Evolutionary conservation across 2,329 filamentous ascomycete genomes (phyloP), one percentile per base, ranked within the genome.

Genomic region (Tolypocladium ovalisporum): DNA sequence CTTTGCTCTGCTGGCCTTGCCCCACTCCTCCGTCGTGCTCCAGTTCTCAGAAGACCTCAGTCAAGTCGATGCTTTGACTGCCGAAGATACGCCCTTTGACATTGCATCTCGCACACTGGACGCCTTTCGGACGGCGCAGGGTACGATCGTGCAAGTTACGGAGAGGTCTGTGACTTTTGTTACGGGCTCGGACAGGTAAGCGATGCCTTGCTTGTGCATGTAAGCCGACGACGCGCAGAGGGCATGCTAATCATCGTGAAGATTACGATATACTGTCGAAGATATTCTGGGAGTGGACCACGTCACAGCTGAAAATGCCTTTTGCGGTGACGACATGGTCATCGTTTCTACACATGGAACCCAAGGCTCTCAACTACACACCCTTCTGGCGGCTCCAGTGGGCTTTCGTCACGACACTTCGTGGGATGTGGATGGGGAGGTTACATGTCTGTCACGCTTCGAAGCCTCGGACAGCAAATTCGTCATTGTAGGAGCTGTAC

Each of bases 111-210:
- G 78, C 51, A 87, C 84, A 0, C 68, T 86, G 32, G 73, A 75
- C 24, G 73, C 77, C 15, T 66, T 68, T 3, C 70, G 73, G 36
- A 63, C 71, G 13, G 63, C 68, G 6, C 66, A 70, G 3, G 69
- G 70, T 1, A 67, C 65, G 1, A 71, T 79, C 6, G 67, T 83
- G 2, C 84, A 87, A 63, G 71, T 85, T 4, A 85, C 83, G 0
- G 78, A 81, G 56, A 68, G 66, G 35, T 72, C 64, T 22, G 67
- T 80, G 3, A 76, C 75, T 9, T 62, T 81, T 49, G 61, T 75
- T 19, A 68, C 66, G 3, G 60, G 67, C 4, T 62, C 62, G 6
- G 67, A 70, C 58, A 73, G 69, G 77, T 76, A 70, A 63, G 71
- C 29, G 22, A n/a, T 4, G n/a, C 24, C 36, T 40, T 29, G 22